These are phyloP conservation scores for Stentor coeruleus DNA, from an alignment of 73 alveolate species.

Conservation along the genomic window DNA sequence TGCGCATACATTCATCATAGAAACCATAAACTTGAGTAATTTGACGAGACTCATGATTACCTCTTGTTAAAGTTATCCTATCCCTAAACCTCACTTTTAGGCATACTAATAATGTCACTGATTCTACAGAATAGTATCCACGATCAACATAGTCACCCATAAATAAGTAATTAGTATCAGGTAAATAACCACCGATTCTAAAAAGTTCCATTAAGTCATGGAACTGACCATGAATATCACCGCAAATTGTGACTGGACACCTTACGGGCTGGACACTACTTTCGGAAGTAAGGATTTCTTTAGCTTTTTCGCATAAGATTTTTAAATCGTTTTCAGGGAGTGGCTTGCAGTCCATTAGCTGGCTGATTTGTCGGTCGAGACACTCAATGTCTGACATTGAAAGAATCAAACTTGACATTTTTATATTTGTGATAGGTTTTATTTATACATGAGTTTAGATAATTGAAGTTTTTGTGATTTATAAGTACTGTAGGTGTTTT, in stretches of 20 bases:
- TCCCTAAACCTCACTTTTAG: slow-evolving; percentile 80
- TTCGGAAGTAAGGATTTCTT: slow-evolving; percentile 79
- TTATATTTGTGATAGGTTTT: no score
- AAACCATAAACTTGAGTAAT: slow-evolving; percentile 84
- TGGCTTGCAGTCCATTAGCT: slow-evolving; percentile 48
- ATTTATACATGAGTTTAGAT: no score
- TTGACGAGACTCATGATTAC: slow-evolving; percentile 88
- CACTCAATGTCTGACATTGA: neutral
- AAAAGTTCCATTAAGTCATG: slow-evolving; percentile 88
- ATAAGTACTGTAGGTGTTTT: no score
- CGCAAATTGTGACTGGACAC: slow-evolving; percentile 90
- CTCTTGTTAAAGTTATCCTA: slow-evolving; percentile 86
- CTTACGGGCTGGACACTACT: slow-evolving; percentile 55
- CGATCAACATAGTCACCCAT: slow-evolving; percentile 90
- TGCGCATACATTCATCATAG: slow-evolving; percentile 86
- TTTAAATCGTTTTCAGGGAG: slow-evolving; percentile 71
- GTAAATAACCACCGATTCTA: slow-evolving; percentile 72
- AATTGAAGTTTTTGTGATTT: no score
- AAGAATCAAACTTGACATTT: no score
- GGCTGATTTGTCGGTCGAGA: neutral
- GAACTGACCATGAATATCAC: slow-evolving; percentile 97
- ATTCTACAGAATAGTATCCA: slow-evolving; percentile 87
- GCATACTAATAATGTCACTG: slow-evolving; percentile 68
- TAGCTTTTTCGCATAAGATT: slow-evolving; percentile 80
- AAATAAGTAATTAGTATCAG: slow-evolving; percentile 72